phyloP scores from a whole-genome alignment of 192 early-diverging fungal species.

The Radiomyces spectabilis region DNA sequence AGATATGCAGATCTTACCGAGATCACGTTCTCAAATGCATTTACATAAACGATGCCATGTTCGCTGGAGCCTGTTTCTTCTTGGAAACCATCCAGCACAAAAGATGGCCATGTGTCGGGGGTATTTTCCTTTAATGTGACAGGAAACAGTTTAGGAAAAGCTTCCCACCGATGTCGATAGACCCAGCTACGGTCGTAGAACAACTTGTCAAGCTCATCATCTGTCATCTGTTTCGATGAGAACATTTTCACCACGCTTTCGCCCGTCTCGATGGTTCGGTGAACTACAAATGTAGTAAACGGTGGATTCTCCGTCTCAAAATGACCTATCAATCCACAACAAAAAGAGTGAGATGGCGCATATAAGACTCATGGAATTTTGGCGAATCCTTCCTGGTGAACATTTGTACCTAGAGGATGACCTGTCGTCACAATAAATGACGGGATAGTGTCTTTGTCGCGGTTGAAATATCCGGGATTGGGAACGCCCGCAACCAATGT shows the following conservation, averaged over 20 bases:
- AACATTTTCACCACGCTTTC: conserved; percentile 56
- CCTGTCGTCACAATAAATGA: conserved; percentile 42
- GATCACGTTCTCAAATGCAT: conserved; percentile 51
- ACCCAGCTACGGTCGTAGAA: conserved; percentile 41
- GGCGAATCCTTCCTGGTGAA: no score
- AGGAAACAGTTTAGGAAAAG: conserved; percentile 47
- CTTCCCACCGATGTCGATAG: conserved; percentile 47
- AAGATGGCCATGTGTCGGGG: conserved; percentile 9
- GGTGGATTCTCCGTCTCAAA: conserved; percentile 26
- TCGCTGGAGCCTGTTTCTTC: conserved; percentile 24
- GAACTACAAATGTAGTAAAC: conserved; percentile 38
- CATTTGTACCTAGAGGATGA: neutral
- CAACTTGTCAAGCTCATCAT: conserved; percentile 35
- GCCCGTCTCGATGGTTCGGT: conserved; percentile 23
- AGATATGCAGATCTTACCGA: conserved; percentile 32
- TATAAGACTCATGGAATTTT: no score
- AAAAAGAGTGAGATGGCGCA: no score
- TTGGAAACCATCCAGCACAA: conserved; percentile 17
- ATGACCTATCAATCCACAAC: conserved; percentile 9
- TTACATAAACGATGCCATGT: conserved; percentile 46
- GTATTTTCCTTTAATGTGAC: neutral
- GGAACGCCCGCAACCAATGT: conserved; percentile 49
- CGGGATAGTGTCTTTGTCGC: conserved; percentile 27
- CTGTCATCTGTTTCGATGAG: conserved; percentile 28
- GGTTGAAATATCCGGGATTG: conserved; percentile 42